Evolutionary conservation across 73 alveolate species (phyloP).

Genomic region (Symbiodinium natans): DNA sequence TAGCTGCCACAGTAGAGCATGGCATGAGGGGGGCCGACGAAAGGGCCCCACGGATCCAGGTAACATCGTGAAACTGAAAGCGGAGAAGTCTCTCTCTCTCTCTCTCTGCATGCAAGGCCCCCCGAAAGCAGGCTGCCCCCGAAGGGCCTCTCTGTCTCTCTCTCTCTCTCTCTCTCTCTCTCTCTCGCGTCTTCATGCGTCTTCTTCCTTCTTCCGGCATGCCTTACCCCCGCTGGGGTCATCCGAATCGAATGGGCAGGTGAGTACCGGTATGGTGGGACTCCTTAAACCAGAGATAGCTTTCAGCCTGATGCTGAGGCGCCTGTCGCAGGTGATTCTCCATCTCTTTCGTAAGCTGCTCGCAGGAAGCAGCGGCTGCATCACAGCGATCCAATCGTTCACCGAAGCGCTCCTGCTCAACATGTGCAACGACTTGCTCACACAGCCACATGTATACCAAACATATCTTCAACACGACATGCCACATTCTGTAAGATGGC

Average conservation of each 20-base stretch:
- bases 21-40: neutral
- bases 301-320: neutral
- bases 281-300: neutral
- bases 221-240: no score
- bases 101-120: no score
- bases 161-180: no score
- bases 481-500: neutral
- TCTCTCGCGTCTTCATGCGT: no score
- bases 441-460: neutral
- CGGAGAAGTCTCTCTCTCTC: no score
- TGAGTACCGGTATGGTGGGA: no score
- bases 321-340: constrained; percentile 27
- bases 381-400: constrained; percentile 48
- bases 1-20: no score
- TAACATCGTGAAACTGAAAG: no score
- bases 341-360: constrained; percentile 50
- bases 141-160: no score
- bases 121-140: no score
- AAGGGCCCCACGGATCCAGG: neutral
- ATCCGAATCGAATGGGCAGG: no score
- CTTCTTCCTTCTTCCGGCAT: no score
- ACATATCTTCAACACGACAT: neutral
- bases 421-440: neutral
- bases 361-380: constrained; percentile 51
- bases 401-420: constrained; percentile 11